phyloP scores from a whole-genome alignment of 345 rosid genomes.

The Rhizophora mangle region DNA sequence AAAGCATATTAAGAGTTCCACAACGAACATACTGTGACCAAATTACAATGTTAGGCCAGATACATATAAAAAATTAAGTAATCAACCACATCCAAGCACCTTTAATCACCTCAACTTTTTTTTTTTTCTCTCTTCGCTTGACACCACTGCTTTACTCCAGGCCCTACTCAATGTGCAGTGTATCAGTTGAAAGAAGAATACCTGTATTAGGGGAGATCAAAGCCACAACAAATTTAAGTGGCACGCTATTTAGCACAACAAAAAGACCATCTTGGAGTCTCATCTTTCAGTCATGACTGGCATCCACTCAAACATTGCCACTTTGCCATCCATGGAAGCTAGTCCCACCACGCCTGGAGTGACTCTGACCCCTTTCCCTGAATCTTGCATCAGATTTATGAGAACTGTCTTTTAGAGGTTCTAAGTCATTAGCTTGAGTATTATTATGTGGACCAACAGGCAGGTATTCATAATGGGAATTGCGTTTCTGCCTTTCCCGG shows the following conservation, averaged over 20 bases:
- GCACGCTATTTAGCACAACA: conserved; percentile 6
- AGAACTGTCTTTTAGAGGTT: conserved; percentile 49
- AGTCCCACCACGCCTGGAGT: conserved; percentile 57
- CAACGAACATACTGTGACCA: conserved; percentile 25
- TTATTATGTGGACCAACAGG: conserved; percentile 44
- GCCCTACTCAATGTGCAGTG: conserved; percentile 35
- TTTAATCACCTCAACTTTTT: background rate
- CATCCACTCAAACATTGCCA: conserved; percentile 42
- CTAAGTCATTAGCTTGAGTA: conserved; percentile 36
- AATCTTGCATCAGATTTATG: conserved; percentile 49
- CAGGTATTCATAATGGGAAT: conserved; percentile 70
- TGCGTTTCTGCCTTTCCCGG: conserved; percentile 64
- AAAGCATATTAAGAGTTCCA: conserved; percentile 29
- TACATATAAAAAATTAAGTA: conserved; percentile 16
- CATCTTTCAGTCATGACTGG: conserved; percentile 37
- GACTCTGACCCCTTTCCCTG: conserved; percentile 65
- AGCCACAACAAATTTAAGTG: conserved; percentile 14
- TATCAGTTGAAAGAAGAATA: conserved; percentile 27
- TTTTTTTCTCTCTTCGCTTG: background rate
- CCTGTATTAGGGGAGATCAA: conserved; percentile 27
- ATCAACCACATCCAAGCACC: conserved; percentile 22
- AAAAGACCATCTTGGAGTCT: conserved; percentile 16
- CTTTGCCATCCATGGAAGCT: conserved; percentile 46
- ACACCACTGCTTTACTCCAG: conserved; percentile 26
- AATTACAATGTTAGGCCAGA: conserved; percentile 24